Evolutionary conservation across 208 protist genomes (phyloP).

Genomic region (Trypanosoma platydactyli): DNA sequence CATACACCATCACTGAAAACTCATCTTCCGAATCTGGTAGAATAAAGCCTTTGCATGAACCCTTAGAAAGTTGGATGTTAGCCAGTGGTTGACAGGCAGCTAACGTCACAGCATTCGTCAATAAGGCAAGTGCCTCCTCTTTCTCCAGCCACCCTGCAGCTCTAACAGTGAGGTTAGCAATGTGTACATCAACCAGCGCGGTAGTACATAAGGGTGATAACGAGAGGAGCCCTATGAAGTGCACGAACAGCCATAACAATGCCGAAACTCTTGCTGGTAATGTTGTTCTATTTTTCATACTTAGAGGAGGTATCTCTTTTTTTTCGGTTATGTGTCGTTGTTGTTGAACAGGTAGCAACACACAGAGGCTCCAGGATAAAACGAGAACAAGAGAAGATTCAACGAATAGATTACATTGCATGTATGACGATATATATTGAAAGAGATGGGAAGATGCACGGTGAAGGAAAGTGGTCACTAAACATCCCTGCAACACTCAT

Average conservation of each 20-base stretch:
- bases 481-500: too few species aligned
- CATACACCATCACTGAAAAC: slow-evolving; percentile 46
- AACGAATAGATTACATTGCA: too few species aligned
- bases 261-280: background rate
- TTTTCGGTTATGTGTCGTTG: too few species aligned
- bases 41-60: slow-evolving; percentile 41
- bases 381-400: too few species aligned
- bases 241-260: background rate
- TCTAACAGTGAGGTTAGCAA: slow-evolving; percentile 28
- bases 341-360: too few species aligned
- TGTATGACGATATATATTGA: background rate
- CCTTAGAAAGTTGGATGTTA: background rate
- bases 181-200: slow-evolving; percentile 10
- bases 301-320: too few species aligned
- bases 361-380: too few species aligned
- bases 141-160: slow-evolving; percentile 38
- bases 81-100: slow-evolving; percentile 32
- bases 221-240: slow-evolving; percentile 1
- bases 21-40: slow-evolving; percentile 15
- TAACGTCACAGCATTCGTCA: slow-evolving; percentile 23
- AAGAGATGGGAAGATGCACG: background rate
- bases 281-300: too few species aligned
- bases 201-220: background rate
- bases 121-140: slow-evolving; percentile 5
- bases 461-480: background rate